Base-by-base conservation (phyloP, 2,329 filamentous ascomycete genomes). In the Verticillium tricorpus region DNA sequence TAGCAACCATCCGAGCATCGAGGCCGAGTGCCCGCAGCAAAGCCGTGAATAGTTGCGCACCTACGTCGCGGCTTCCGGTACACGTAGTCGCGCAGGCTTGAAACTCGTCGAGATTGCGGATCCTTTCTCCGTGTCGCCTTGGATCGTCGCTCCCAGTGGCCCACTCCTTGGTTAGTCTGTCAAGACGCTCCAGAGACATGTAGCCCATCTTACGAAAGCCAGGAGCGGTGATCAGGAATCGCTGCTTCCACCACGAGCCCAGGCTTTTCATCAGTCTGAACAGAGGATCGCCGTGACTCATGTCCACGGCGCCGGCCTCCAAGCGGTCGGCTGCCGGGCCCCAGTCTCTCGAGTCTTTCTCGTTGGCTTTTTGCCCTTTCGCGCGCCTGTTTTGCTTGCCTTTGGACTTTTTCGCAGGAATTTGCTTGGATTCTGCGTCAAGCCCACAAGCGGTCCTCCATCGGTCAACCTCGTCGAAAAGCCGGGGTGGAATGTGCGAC, bases 151-250 rank as follows among this genome's bases (percentile, higher is more conserved):
- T 78, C 57, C 89, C 83, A 14, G 87, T 83, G 35, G 85, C 83
- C 72, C 89, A 92, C 0, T 85, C 88, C 35, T 89, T 87, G 7
- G 89, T 86, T 63, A 95, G 81, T n/a, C 88, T 84, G 67, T 92
- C 89, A 2, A 97, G 77, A 28, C 86, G 83, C 67, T 89, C 82
- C n/a, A 92, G 83, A 0, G 90, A 82, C 78, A 94, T 90, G 72
- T 98, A 98, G 0, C 95, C 95, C 71, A 86, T 83, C 77, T 98
- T 99, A n/a, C 93, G 85, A 25, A 98, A 71, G 0, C 91, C 92
- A 0, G 93, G 92, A 0, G 89, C 84, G 0, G 87, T 92, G 54
- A 95, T 82, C 1, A 80, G 84, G 73, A 96, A 99, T 37, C 88
- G 83, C 69, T 93, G 90, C 72, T 89, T 93, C 95, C 95, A 99